Evolutionary conservation across 768 basidiomycete species (phyloP), one percentile per base, ranked within the genome.

Genomic region (Boletellus emodensis): DNA sequence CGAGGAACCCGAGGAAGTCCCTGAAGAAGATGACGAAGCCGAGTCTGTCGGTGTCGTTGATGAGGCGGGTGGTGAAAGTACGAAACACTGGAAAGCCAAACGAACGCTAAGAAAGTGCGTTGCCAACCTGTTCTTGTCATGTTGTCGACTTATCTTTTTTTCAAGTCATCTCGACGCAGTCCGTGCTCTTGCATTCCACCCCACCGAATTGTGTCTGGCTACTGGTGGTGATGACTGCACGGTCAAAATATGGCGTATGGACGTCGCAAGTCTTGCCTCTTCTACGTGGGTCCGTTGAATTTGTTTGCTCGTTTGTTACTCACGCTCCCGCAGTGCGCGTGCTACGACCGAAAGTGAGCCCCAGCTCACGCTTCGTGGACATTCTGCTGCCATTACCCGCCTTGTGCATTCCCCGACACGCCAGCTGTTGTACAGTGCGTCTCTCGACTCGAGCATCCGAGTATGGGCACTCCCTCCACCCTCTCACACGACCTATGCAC

Each of bases 211-310:
- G 39, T 85, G 85, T 61, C 72, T 98, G 47, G 94, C 89, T n/a
- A 92, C 88, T 40, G 96, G 87, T 20, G 91, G 94, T 26, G 95
- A 97, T 64, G 96, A 99, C 64, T 90, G 83, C 65, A 94, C 92
- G 7, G 85, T 98, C 48, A 99, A 99, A 69, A 81, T 97, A 46
- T 99, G 96, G 96, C 80, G 90, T 49, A 80, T 92, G 73, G 90
- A 95, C 57, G 79, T 87, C 14, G 73, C 82, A 36, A 77, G 81
- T 58, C 73, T 94, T 52, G 78, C 90, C 28, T 86, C 87, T 38
- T 83, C 84, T 49, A 79, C 79, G 91, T 94, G 72, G 65, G 90
- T 82, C 38, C 0, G 46, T 53, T 35, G 45, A 48, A 60, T 52
- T 40, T 32, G 32, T 42, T 46, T 3, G 0, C 15, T 40, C 6